These are phyloP conservation scores for Thraustotheca clavata DNA, from an alignment of 352 stramenopile genomes.

Conservation along the genomic window DNA sequence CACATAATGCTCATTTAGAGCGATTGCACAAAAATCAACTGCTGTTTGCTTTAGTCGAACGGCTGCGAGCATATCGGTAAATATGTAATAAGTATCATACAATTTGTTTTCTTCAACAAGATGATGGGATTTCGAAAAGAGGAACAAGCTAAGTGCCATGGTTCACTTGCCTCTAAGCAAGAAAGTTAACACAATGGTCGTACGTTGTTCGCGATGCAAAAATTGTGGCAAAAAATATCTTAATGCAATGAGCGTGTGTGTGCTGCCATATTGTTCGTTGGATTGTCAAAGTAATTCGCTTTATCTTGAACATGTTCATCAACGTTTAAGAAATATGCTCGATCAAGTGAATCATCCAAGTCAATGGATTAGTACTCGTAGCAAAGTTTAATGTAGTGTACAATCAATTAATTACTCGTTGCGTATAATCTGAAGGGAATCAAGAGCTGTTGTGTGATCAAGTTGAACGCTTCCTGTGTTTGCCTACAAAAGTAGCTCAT, in stretches of 20 bases:
- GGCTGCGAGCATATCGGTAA: slow-evolving; percentile 27
- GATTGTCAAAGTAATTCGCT: slow-evolving; percentile 84
- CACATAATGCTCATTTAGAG: slow-evolving; percentile 51
- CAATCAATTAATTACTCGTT: background rate
- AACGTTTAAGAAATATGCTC: background rate
- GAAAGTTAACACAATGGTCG: slow-evolving; percentile 1
- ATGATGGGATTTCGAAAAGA: background rate
- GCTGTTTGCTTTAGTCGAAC: slow-evolving; percentile 40
- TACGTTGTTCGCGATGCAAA: slow-evolving; percentile 7
- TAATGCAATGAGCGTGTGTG: slow-evolving; percentile 13
- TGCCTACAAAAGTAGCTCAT: background rate
- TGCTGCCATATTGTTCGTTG: slow-evolving; percentile 50
- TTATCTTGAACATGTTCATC: slow-evolving; percentile 76
- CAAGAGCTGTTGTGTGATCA: background rate
- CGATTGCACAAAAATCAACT: slow-evolving; percentile 38
- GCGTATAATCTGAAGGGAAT: too few species aligned
- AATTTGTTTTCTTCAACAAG: too few species aligned
- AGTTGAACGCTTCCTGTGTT: slow-evolving; percentile 13
- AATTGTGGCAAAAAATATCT: slow-evolving; percentile 22
- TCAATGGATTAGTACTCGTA: background rate
- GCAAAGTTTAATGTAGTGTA: background rate
- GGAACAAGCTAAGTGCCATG: too few species aligned
- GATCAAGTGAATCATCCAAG: background rate
- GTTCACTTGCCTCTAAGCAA: background rate
- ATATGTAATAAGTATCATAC: too few species aligned